Evolutionary conservation across 306 rosid species (phyloP).

Genomic region (Astragalus glycyphyllos): DNA sequence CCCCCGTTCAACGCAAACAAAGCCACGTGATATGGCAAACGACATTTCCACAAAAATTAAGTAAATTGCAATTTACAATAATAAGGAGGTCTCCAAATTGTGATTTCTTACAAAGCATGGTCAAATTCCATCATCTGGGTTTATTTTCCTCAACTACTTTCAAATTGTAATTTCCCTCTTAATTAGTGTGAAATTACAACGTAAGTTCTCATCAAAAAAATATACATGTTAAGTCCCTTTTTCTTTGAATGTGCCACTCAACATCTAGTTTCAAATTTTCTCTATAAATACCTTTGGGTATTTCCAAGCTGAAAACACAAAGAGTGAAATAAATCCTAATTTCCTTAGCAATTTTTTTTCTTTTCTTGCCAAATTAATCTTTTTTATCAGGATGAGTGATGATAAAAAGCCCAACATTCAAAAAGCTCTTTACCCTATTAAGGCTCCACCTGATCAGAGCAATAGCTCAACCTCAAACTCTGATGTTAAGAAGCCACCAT

Average conservation of each 20-base stretch:
- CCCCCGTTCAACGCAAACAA: too few relatives aligned
- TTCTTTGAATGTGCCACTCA: not conserved
- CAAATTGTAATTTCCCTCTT: not conserved
- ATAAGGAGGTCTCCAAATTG: not conserved
- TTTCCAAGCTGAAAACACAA: not conserved
- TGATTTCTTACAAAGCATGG: not conserved
- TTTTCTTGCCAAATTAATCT: not conserved
- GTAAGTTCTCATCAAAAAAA: not conserved
- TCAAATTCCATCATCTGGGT: not conserved
- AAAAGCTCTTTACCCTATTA: not conserved
- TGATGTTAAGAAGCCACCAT: slow-evolving; percentile 1
- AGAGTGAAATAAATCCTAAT: not conserved
- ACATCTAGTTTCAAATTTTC: not conserved
- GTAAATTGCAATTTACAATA: not conserved
- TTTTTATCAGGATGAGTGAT: not conserved
- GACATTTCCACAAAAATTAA: not conserved
- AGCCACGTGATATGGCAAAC: not conserved
- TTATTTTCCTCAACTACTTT: not conserved
- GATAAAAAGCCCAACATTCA: not conserved
- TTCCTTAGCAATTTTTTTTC: too few relatives aligned
- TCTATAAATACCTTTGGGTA: not conserved
- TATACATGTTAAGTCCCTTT: too few relatives aligned
- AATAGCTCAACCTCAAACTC: not conserved
- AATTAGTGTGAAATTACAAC: not conserved
- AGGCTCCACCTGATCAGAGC: not conserved